These are phyloP conservation scores for Cardamine occulta DNA, from an alignment of 345 rosid species.

Conservation along the genomic window DNA sequence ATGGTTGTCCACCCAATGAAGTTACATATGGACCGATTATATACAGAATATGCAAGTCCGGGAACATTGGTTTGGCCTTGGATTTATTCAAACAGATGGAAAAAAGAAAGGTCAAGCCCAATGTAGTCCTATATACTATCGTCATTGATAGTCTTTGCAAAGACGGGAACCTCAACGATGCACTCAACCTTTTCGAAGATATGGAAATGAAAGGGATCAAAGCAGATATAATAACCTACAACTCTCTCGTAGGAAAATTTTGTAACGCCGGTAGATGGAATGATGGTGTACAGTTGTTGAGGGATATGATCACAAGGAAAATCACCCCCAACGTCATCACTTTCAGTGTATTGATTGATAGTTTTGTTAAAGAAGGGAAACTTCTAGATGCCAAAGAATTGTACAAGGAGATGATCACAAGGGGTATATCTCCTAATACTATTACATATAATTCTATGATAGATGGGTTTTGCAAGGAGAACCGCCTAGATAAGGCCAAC, in stretches of 20 bases:
- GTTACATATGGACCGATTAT: neutral
- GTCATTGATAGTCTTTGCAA: slow-evolving; percentile 17
- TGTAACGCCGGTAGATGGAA: slow-evolving; percentile 32
- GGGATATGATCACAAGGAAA: slow-evolving; percentile 35
- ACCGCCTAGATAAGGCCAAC: neutral
- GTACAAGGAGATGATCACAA: slow-evolving; percentile 7
- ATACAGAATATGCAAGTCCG: neutral
- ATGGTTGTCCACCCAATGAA: neutral
- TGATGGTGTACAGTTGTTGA: slow-evolving; percentile 32
- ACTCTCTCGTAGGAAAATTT: slow-evolving; percentile 1
- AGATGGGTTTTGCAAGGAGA: slow-evolving; percentile 12
- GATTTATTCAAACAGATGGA: slow-evolving; percentile 24
- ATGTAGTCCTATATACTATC: slow-evolving; percentile 12
- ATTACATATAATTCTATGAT: neutral
- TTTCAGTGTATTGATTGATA: neutral
- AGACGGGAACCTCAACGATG: neutral
- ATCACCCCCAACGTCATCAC: neutral
- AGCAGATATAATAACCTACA: slow-evolving; percentile 30
- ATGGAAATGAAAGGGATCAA: slow-evolving; percentile 17
- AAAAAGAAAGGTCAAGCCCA: slow-evolving; percentile 1
- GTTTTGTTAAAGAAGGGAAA: slow-evolving; percentile 34
- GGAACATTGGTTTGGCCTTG: slow-evolving; percentile 1
- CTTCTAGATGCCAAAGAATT: slow-evolving; percentile 36
- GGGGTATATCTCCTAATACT: neutral
- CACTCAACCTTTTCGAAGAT: slow-evolving; percentile 12